phyloP scores from a whole-genome alignment of 2,329 filamentous ascomycete species.

The Apiospora kogelbergensis region DNA sequence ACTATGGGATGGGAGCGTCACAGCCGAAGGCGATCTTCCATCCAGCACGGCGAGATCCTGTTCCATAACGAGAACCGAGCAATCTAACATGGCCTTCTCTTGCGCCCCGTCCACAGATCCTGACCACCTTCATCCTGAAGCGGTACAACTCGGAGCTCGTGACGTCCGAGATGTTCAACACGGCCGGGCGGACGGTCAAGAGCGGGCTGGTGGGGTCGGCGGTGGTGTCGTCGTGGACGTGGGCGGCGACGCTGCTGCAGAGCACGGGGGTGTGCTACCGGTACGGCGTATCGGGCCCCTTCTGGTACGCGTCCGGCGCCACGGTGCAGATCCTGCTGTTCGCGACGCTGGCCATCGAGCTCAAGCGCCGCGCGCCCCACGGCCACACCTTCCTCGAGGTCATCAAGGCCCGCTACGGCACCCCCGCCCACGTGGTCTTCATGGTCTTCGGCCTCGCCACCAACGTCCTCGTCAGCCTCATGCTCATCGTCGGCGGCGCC shows the following conservation, averaged over 20 bases:
- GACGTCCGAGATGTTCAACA: constrained; percentile 91
- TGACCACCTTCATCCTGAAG: constrained; percentile 46
- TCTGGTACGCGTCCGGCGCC: constrained; percentile 67
- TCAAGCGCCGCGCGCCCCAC: constrained; percentile 84
- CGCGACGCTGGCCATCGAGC: constrained; percentile 84
- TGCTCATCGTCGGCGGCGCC: constrained; percentile 82
- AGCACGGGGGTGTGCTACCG: constrained; percentile 79
- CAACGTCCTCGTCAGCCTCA: constrained; percentile 84
- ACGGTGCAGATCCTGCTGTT: constrained; percentile 88
- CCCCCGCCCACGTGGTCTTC: constrained; percentile 70
- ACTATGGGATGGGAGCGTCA: neutral
- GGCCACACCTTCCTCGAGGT: constrained; percentile 85
- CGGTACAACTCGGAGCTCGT: constrained; percentile 65
- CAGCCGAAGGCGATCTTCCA: neutral
- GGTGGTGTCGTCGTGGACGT: constrained; percentile 93
- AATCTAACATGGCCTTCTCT: neutral
- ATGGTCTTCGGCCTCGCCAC: constrained; percentile 81
- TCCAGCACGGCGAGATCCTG: no score
- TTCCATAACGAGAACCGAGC: neutral
- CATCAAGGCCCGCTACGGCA: constrained; percentile 76
- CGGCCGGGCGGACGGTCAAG: constrained; percentile 84
- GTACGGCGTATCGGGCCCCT: constrained; percentile 65
- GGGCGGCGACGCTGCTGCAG: constrained; percentile 82
- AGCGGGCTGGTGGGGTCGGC: constrained; percentile 84
- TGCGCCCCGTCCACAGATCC: constrained; percentile 41